phyloP scores from a whole-genome alignment of 2,329 filamentous ascomycete species.

The Pyrenochaeta sp. region DNA sequence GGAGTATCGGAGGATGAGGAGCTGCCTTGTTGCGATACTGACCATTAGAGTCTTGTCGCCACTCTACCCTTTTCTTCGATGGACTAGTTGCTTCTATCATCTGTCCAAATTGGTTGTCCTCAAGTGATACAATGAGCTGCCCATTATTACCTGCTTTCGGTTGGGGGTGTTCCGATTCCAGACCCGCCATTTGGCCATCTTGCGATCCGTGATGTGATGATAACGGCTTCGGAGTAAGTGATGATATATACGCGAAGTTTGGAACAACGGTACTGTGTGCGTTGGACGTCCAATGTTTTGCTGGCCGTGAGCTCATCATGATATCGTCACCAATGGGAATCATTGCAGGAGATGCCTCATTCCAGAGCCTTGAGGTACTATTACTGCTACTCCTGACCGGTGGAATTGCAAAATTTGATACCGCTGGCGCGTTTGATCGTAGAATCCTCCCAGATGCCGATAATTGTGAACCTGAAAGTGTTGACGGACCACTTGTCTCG shows the following conservation, averaged over 20 bases:
- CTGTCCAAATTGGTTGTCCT: conserved; percentile 40
- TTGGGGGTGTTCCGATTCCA: conserved; percentile 9
- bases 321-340: conserved; percentile 22
- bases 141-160: conserved; percentile 14
- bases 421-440: conserved; percentile 22
- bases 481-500: too few species aligned
- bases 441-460: too few species aligned
- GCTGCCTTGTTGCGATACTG: conserved; percentile 8
- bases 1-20: conserved; percentile 7
- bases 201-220: conserved; percentile 2
- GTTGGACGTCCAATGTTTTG: conserved; percentile 17
- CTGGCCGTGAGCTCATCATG: conserved; percentile 31
- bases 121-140: conserved; percentile 29
- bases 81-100: conserved; percentile 35
- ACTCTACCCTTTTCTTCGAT: conserved; percentile 66
- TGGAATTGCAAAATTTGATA: conserved; percentile 22
- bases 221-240: conserved; percentile 10
- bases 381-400: conserved; percentile 6
- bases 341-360: conserved; percentile 15
- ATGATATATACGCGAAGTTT: conserved; percentile 20
- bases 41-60: not conserved
- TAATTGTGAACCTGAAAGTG: too few species aligned
- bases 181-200: conserved; percentile 3
- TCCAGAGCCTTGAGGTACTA: conserved; percentile 17
- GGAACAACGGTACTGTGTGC: conserved; percentile 23